These are phyloP conservation scores for Trichosanthes cucumerina DNA, from an alignment of 306 rosid genomes.

Conservation along the genomic window DNA sequence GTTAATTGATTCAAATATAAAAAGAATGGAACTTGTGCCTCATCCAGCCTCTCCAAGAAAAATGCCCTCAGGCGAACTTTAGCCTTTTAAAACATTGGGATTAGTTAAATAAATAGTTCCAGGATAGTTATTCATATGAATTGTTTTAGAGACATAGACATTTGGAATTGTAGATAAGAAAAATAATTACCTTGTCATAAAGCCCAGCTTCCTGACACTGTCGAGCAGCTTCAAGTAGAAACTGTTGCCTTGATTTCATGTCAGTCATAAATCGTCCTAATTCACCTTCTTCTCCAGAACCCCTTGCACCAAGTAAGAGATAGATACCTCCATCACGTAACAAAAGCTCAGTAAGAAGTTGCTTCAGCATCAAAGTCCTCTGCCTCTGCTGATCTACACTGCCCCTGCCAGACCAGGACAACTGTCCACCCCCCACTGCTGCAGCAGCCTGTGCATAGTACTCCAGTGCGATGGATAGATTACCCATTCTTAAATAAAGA, in stretches of 20 bases:
- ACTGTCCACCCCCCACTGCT: slow-evolving; percentile 85
- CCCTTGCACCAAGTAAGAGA: slow-evolving; percentile 87
- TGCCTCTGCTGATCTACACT: slow-evolving; percentile 88
- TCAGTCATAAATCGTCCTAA: slow-evolving; percentile 70
- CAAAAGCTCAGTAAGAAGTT: slow-evolving; percentile 79
- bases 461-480: slow-evolving; percentile 66
- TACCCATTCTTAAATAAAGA: slow-evolving; percentile 59
- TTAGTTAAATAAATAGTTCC: neutral
- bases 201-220: slow-evolving; percentile 93
- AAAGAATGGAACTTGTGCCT: neutral
- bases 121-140: neutral
- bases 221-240: slow-evolving; percentile 83
- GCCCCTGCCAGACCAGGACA: slow-evolving; percentile 85
- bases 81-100: neutral
- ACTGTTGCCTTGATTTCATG: slow-evolving; percentile 64
- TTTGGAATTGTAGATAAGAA: neutral
- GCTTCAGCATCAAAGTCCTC: slow-evolving; percentile 90
- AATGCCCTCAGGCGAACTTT: neutral
- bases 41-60: neutral
- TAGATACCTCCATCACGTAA: slow-evolving; percentile 78
- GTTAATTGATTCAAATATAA: neutral
- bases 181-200: slow-evolving; percentile 60
- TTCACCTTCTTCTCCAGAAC: slow-evolving; percentile 95
- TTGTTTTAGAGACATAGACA: neutral
- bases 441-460: slow-evolving; percentile 98